Percentiles rank a stretch among this genome's conserved stretches.
Evolutionary conservation across 768 basidiomycete species (phyloP).

Genomic region (Termitomyces sp.): DNA sequence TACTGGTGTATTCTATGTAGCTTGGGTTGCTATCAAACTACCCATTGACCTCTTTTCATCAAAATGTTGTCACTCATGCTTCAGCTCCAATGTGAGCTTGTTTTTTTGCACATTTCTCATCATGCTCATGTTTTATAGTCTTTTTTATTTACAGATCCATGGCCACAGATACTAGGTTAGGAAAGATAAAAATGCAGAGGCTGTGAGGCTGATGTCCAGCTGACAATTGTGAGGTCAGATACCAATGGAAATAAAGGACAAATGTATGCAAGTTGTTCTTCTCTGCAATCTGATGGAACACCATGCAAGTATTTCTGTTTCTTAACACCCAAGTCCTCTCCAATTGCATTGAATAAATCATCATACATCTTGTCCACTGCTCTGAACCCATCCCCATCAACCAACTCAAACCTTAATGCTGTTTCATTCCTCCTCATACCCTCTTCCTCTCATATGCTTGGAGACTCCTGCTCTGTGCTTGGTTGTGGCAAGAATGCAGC

Average conservation of each 20-base stretch:
- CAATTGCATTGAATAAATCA: not conserved
- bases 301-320: not conserved
- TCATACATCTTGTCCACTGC: not conserved
- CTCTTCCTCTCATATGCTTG: not conserved
- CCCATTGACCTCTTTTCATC: no score
- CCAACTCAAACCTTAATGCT: not conserved
- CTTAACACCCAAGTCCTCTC: not conserved
- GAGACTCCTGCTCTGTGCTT: not conserved
- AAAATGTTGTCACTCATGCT: not conserved
- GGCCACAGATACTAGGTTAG: not conserved
- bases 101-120: not conserved
- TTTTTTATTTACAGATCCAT: not conserved
- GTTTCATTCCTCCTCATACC: not conserved
- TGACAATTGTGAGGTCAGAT: not conserved
- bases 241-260: not conserved
- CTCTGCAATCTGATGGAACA: not conserved
- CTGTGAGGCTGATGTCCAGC: not conserved
- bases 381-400: not conserved
- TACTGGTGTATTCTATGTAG: not conserved
- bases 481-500: not conserved
- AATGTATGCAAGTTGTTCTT: not conserved
- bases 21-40: no score
- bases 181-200: not conserved
- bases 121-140: not conserved
- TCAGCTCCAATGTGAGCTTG: not conserved